Conservation (phyloP, 495 filamentous ascomycete genomes). For the Aspergillus leporis region DNA sequence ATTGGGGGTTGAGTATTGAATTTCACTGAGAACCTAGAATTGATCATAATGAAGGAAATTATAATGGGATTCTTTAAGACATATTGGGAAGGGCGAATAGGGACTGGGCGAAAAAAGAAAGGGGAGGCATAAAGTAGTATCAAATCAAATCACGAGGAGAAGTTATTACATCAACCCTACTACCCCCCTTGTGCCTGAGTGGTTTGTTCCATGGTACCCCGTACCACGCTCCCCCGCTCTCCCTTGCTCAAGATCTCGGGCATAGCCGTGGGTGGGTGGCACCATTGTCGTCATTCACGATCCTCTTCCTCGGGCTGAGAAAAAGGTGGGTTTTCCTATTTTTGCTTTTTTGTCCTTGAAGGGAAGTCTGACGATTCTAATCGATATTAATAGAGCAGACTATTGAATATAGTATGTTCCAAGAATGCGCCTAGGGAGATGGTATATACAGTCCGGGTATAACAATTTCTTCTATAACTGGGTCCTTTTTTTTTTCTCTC, state of each 20-base stretch:
- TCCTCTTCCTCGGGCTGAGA: slow-evolving; percentile 10
- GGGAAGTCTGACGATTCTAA: not conserved
- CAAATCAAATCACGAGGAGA: not conserved
- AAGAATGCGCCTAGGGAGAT: not conserved
- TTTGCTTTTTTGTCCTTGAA: not conserved
- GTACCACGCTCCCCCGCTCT: slow-evolving; percentile 26
- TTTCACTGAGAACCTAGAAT: too few species aligned
- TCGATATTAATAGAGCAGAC: slow-evolving; percentile 6
- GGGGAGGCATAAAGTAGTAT: not conserved
- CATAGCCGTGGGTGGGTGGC: slow-evolving; percentile 27
- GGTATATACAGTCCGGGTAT: not conserved
- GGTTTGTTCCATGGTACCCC: slow-evolving; percentile 23
- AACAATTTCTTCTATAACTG: not conserved
- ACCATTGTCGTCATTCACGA: slow-evolving; percentile 20
- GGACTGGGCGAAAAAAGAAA: not conserved
- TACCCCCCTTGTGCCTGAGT: slow-evolving; percentile 16
- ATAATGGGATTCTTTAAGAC: not conserved
- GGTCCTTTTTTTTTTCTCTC: not conserved
- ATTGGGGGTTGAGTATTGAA: too few species aligned
- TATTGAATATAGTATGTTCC: slow-evolving; percentile 8
- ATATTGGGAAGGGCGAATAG: not conserved
- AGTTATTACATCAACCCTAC: slow-evolving; percentile 2
- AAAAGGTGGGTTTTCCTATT: not conserved
- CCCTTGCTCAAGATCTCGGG: slow-evolving; percentile 33
- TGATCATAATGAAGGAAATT: not conserved